Evolutionary conservation across 2,329 filamentous ascomycete species (phyloP), one percentile per base, ranked within the genome.

Genomic region (Microthyrium microscopicum): DNA sequence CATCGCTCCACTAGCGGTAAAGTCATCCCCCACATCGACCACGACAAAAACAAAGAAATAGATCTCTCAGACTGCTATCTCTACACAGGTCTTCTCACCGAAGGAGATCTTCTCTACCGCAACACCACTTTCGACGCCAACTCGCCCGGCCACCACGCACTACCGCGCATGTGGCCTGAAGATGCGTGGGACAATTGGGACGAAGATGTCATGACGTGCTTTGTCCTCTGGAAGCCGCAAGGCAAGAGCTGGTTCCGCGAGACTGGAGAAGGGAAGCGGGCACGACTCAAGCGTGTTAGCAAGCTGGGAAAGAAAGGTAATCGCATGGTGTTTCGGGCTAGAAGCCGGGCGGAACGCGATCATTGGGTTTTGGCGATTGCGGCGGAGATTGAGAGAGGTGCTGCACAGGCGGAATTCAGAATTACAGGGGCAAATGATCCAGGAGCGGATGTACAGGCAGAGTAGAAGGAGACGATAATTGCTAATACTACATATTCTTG

Each of bases 291-390:
- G 42, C 54, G 68, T 25, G 73, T 77, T 1, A 69, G 68, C 19
- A 63, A 66, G 39, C 50, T 77, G 19, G 73, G 73, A 8, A 61
- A 63, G 5, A 66, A 67, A 20, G 73, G 73, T 4, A 56, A 70
- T 27, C 71, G 66, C 26, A 65, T 76, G 31, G 73, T 78, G 9
- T 78, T 78, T 46, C 71, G 73, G 45, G 66, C 73, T 22, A 60
- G 73, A 34, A 74, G 67, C 48, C 57, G 73, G 7, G 64, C 72
- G 1, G 73, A 78, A 50, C 62, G 73, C 39, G 73, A 78, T 51
- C 66, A 71, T 42, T 78, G 73, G 73, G 73, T 78, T 17, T 51
- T 77, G 47, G 70, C 63, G 22, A 69, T 77, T 37, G 66, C 66
- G 34, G 69, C 69, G 40, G 73, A 77, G 55, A 77, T 77, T 48